These are phyloP conservation scores for Isochrysis galbana DNA, from an alignment of 78 protist genomes.

Conservation along the genomic window DNA sequence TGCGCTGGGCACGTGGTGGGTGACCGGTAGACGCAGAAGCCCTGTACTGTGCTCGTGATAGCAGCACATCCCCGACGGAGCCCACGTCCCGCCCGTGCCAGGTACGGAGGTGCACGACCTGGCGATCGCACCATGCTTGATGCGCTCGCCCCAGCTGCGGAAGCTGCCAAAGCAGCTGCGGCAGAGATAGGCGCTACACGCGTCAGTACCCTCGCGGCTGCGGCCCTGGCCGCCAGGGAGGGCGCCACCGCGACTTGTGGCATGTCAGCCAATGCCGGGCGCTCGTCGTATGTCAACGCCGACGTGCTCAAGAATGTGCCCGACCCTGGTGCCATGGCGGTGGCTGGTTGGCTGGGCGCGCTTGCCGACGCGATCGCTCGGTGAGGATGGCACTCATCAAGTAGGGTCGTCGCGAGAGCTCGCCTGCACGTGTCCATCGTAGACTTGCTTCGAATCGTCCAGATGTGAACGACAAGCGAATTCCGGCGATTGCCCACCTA, in stretches of 20 bases:
- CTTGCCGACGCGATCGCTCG: background rate
- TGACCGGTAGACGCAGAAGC: too few relatives aligned
- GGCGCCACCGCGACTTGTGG: constrained; percentile 3
- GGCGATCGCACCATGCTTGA: background rate
- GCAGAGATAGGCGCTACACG: too few relatives aligned
- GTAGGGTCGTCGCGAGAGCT: background rate
- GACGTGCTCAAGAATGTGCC: background rate
- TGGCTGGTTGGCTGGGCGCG: background rate
- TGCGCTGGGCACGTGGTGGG: too few relatives aligned
- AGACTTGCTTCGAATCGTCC: background rate
- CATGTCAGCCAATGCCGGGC: background rate
- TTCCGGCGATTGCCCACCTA: too few relatives aligned
- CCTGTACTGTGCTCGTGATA: too few relatives aligned
- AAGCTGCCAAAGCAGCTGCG: too few relatives aligned
- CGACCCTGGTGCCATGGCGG: constrained; percentile 7
- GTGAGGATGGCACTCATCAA: too few relatives aligned
- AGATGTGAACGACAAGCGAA: too few relatives aligned
- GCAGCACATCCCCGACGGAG: too few relatives aligned
- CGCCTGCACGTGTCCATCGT: too few relatives aligned
- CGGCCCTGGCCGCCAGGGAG: constrained; percentile 20
- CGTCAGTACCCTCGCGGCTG: too few relatives aligned
- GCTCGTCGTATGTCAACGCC: background rate
- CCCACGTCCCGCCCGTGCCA: too few relatives aligned
- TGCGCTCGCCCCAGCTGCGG: background rate
- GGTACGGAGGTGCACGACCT: background rate